These are phyloP conservation scores for Pseudogymnoascus sp. DNA, from an alignment of 2,329 filamentous ascomycete genomes.

Conservation along the genomic window DNA sequence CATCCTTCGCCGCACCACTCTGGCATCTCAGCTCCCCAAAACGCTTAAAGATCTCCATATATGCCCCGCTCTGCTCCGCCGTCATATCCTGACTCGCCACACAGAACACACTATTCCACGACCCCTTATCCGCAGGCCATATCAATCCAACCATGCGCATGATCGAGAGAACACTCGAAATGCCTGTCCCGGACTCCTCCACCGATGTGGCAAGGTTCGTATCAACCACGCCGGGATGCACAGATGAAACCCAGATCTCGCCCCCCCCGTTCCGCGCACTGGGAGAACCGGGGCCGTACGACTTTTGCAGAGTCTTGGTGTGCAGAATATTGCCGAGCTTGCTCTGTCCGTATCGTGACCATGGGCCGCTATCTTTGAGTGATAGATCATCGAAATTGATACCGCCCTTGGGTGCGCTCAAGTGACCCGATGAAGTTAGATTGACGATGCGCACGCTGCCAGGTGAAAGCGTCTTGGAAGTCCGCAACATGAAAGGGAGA, in stretches of 20 bases:
- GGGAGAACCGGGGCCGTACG: conserved; percentile 29
- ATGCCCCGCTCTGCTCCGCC: conserved; percentile 32
- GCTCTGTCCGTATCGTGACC: conserved; percentile 38
- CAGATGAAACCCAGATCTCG: conserved; percentile 33
- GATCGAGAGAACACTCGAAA: conserved; percentile 15
- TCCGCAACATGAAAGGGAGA: conserved; percentile 19
- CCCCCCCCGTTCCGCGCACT: conserved; percentile 25
- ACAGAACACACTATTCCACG: conserved; percentile 33
- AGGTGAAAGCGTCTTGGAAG: conserved; percentile 15
- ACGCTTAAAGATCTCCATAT: conserved; percentile 28
- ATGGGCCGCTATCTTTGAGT: conserved; percentile 29
- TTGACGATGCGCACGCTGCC: conserved; percentile 23
- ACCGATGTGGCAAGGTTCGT: conserved; percentile 23
- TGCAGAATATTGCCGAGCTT: conserved; percentile 41
- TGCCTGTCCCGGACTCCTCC: conserved; percentile 13
- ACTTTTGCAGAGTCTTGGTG: conserved; percentile 30
- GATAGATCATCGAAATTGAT: conserved; percentile 19
- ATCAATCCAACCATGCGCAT: conserved; percentile 21
- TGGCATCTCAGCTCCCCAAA: conserved; percentile 29
- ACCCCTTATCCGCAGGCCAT: conserved; percentile 28
- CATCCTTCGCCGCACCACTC: conserved; percentile 31
- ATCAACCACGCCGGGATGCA: conserved; percentile 24
- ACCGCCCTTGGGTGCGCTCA: conserved; percentile 17
- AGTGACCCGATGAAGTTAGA: conserved; percentile 19
- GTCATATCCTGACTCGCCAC: conserved; percentile 32